phyloP scores from a whole-genome alignment of 129 eudicot genomes.

The Saposhnikovia divaricata region DNA sequence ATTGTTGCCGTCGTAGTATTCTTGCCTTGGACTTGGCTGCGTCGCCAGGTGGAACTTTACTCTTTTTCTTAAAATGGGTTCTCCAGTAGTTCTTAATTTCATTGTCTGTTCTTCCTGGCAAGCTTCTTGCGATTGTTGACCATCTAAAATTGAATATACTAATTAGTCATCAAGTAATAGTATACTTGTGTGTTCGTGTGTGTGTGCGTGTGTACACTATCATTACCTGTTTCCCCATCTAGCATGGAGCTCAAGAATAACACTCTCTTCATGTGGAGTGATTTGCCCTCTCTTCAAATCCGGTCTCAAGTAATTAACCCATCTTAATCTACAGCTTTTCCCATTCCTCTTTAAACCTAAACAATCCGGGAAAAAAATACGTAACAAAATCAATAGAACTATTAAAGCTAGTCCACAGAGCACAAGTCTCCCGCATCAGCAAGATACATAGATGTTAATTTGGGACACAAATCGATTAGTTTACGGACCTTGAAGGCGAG shows the following conservation, averaged over 20 bases:
- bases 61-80: conserved; percentile 78
- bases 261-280: conserved; percentile 66
- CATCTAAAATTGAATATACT: conserved; percentile 33
- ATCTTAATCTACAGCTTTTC: conserved; percentile 82
- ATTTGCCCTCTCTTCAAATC: conserved; percentile 85
- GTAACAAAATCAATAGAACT: not conserved
- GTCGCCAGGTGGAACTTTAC: conserved; percentile 16
- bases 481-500: conserved; percentile 55
- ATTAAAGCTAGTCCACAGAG: not conserved
- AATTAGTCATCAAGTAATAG: not conserved
- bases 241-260: conserved; percentile 75
- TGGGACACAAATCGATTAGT: not conserved
- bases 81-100: conserved; percentile 91
- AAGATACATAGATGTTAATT: not conserved
- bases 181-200: not conserved
- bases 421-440: conserved; percentile 1
- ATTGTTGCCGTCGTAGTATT: conserved; percentile 48
- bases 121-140: conserved; percentile 84
- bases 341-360: conserved; percentile 85
- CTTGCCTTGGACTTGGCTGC: conserved; percentile 44
- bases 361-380: not conserved
- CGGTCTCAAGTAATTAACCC: conserved; percentile 93
- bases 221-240: conserved; percentile 82
- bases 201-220: not conserved
- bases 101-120: conserved; percentile 84